Base-by-base conservation (phyloP, 2,329 filamentous ascomycete genomes). In the Podosphaera xanthii region DNA sequence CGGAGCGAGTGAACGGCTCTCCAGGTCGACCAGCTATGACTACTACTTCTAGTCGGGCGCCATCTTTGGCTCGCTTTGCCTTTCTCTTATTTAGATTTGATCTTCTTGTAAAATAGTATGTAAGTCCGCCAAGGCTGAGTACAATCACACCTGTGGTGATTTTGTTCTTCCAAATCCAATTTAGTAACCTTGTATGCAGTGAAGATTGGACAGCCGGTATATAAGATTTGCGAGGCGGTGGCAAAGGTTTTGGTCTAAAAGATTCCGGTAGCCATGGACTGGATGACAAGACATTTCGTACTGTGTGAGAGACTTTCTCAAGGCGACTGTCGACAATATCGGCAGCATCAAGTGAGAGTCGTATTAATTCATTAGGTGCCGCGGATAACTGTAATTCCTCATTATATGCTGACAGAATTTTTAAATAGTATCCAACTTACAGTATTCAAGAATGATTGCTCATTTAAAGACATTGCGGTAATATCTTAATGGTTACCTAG, bases 1-100 rank as follows among this genome's bases (percentile, higher is more conserved):
- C 75, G 9, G 87, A 88, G 67, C 83, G 84, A 5, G 88, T 91
- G 67, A 96, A 76, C 14, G 90, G 86, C 66, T 94, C 82, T 57
- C 84, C 81, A 2, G 88, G 86, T 30, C 87, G 89, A n/a, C 91
- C 91, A 31, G 89, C 89, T 62, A 97, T 79, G 35, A 97, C 86
- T 69, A 82, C 74, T 4, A 97, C 91, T 71, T 98, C 92, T 63
- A 84, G 82, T 58, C 92, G 79, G 3, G 87, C 87, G 33, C 92
- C 92, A 72, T 88, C 94, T 57, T 78, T 77, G 2, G 88, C 86
- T 59, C 86, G 81, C 71, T 78, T 83, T 9, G 90, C 92, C 62
- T 87, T 80, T 63, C 91, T 80, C 70, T 83, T 84, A 65, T 73
- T 75, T 64, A 77, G 71, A 56, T 74, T 70, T 69, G 82, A 86